These are phyloP conservation scores for Talaromyces proteolyticus DNA, from an alignment of 495 filamentous ascomycete species.

Conservation along the genomic window DNA sequence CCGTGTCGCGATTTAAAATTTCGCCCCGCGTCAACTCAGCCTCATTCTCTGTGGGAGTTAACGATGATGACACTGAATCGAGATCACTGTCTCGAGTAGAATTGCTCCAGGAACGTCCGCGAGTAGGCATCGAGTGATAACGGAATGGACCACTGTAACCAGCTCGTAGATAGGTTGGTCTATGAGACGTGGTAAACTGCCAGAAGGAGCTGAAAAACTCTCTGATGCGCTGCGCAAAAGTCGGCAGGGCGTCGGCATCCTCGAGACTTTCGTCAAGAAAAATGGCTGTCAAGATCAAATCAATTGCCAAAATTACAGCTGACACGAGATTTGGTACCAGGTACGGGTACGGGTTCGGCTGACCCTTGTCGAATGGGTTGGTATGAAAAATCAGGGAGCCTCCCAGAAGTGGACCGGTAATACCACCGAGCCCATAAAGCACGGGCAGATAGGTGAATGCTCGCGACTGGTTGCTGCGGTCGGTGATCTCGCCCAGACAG, in stretches of 20 bases:
- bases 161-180: constrained; percentile 53
- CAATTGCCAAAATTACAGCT: constrained; percentile 62
- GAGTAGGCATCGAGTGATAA: constrained; percentile 7
- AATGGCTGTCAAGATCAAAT: constrained; percentile 64
- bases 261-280: constrained; percentile 89
- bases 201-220: constrained; percentile 65
- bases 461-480: constrained; percentile 84
- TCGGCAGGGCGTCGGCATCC: constrained; percentile 58
- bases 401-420: constrained; percentile 88
- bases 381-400: constrained; percentile 65
- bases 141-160: constrained; percentile 13
- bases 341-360: constrained; percentile 68
- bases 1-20: constrained; percentile 70
- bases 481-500: constrained; percentile 90
- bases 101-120: constrained; percentile 11
- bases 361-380: constrained; percentile 45
- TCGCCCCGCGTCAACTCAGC: constrained; percentile 38
- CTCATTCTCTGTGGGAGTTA: constrained; percentile 25
- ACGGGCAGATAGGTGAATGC: constrained; percentile 92
- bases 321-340: constrained; percentile 76
- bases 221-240: constrained; percentile 49
- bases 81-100: constrained; percentile 31
- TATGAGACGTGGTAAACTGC: constrained; percentile 60
- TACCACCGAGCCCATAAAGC: constrained; percentile 87
- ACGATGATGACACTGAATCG: constrained; percentile 33